Base-by-base conservation (phyloP, 257 asterid species). In the Fraxinus pennsylvanica region DNA sequence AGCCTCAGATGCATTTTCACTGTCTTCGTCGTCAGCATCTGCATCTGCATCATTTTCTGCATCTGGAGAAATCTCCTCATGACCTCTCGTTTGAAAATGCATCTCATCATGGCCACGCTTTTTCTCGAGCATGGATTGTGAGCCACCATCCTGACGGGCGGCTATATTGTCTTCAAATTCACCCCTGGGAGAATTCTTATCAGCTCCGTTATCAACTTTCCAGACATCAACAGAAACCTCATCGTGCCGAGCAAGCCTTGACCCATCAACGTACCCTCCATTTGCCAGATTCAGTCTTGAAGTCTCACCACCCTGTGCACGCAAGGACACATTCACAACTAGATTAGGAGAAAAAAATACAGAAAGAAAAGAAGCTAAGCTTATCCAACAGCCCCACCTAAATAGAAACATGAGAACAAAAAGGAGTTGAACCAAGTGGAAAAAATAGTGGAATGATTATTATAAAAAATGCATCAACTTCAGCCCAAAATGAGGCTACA, bases 181-280 rank as follows among this genome's bases (percentile, higher is more conserved):
- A 59, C 92, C 91, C 79, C 75, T 89, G 19, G 97, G 95, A 65
- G 98, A 96, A 77, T 92, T 88, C 81, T 92, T 98, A 29, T 97
- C 98, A 88, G 93, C 99, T 87, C 93, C 98, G 83, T 96, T 93
- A 90, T 96, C 99, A 74, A 71, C 89, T 85, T 94, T 93, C 61
- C 91, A 68, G 79, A 91, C 92, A 88, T 91, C 94, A 71, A 79
- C 83, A 47, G 83, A 79, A 61, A 79, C 91, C 75, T 77, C 91
- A 74, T 80, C 85, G 73, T 73, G 82, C 83, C 88, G 89, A 68
- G 85, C 80, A 35, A 38, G 74, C 78, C 80, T 86, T 32, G 91
- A 83, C 71, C 88, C 90, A 77, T 82, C 95, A 69, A 80, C 79
- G 54, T 82, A 83, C 72, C 86, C 94, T 82, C 88, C 91, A 76